Evolutionary conservation across 2,329 filamentous ascomycete genomes (phyloP).

Genomic region (Cercospora brassicicola): DNA sequence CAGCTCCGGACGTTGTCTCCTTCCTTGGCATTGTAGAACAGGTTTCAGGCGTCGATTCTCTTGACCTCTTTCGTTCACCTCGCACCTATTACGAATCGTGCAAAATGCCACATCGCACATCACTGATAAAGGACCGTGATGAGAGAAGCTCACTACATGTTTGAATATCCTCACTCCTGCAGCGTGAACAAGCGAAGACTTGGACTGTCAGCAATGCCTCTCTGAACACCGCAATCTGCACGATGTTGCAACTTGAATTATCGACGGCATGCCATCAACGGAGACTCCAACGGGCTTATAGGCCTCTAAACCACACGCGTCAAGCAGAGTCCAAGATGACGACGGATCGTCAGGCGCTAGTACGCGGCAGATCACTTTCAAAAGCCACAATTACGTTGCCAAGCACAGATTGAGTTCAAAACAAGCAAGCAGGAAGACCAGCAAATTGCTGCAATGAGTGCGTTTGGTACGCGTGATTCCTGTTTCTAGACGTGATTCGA

Average conservation of each 20-base stretch:
- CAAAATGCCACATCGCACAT: background rate
- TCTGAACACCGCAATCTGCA: background rate
- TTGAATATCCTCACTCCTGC: background rate
- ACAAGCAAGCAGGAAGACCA: background rate
- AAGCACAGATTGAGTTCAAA: background rate
- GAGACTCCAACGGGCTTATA: background rate
- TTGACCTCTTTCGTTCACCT: background rate
- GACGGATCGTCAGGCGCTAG: background rate
- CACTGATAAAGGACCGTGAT: background rate
- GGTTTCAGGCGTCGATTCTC: background rate
- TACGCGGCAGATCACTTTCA: background rate
- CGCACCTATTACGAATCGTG: background rate
- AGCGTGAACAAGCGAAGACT: too few species aligned
- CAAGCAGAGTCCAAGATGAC: background rate
- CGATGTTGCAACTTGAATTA: background rate
- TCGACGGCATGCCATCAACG: background rate
- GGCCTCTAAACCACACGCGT: background rate
- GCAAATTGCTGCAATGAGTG: background rate
- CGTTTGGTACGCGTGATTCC: background rate
- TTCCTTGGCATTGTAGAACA: background rate
- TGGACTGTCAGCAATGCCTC: background rate
- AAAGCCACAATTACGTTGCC: constrained; percentile 7
- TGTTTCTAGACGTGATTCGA: background rate
- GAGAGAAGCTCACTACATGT: background rate
- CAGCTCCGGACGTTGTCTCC: too few species aligned